Evolutionary conservation across 2,329 filamentous ascomycete genomes (phyloP), one percentile per base, ranked within the genome.

Genomic region (Colletotrichum sidae): DNA sequence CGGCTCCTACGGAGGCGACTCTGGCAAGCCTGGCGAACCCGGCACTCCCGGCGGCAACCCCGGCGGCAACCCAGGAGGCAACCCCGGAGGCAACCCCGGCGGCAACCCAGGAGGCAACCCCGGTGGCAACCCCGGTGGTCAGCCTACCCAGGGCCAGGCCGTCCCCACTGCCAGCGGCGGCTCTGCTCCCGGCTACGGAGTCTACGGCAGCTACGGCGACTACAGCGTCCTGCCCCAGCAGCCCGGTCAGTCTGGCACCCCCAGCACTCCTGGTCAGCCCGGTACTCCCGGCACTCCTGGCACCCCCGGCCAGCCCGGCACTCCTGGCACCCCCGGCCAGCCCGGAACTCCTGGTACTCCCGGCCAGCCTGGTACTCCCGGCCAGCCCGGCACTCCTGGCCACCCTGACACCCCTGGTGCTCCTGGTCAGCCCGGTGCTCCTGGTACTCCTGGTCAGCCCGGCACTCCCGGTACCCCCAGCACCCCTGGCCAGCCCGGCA

Each of bases 161-260:
- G 35, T 38, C 38, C 51, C 39, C 17, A 53, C 51, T 41, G 52
- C 17, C 8, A 54, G 17, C 34, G 52, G 37, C n/a, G 52, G 52
- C 2, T 12, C 53, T n/a, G 53, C 25, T 34, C 35, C 54, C 8
- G 54, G 44, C 54, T 56, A 49, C 44, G 55, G 55, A 17, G 55
- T 41, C 55, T 57, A 49, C 9, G 55, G 55, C 37, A 41, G 55
- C 55, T 49, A 57, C 55, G 55, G 55, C 55, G 44, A 47, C 45
- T 49, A 49, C 35, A 37, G 35, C n/a, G 35, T 37, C 12, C 35
- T 25, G 25, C 25, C 25, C 25, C 25, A 25, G 25, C 25, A 13
- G 34, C n/a, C 34, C 49, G 49, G 49, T 15, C 37, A 41, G n/a
- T 35, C 51, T n/a, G 51, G 51, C 11, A 34, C 34, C 10, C 54